phyloP scores from a whole-genome alignment of 176 grass and related monocot genomes.

The Aegilops tauschii region DNA sequence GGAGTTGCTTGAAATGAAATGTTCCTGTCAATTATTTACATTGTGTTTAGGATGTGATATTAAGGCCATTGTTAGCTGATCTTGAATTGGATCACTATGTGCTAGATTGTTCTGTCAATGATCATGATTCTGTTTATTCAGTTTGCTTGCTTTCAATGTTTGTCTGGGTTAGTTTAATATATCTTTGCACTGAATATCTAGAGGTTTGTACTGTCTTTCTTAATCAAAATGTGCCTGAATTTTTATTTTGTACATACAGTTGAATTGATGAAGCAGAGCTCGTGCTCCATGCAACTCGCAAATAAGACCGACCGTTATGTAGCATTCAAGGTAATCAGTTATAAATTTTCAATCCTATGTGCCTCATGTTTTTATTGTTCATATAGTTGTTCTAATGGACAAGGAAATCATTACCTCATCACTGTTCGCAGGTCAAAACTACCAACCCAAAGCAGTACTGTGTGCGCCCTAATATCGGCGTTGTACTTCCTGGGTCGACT shows the following conservation, averaged over 20 bases:
- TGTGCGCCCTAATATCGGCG: conserved; percentile 86
- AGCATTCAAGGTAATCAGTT: conserved; percentile 80
- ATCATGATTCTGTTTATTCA: neutral
- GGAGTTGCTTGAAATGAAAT: conserved; percentile 14
- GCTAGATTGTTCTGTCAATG: neutral
- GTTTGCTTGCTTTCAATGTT: neutral
- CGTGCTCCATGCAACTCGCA: conserved; percentile 88
- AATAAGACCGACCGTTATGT: conserved; percentile 95
- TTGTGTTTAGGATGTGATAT: neutral
- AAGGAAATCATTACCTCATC: conserved; percentile 1
- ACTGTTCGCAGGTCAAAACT: conserved; percentile 77
- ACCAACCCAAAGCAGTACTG: conserved; percentile 98
- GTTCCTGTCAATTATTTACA: neutral
- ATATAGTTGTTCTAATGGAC: neutral
- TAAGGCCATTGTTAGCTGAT: neutral
- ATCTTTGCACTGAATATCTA: neutral
- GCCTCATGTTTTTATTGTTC: neutral
- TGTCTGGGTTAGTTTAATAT: neutral
- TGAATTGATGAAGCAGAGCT: conserved; percentile 92
- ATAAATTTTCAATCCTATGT: neutral
- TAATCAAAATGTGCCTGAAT: conserved; percentile 7
- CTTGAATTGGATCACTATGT: neutral
- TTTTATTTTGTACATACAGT: conserved; percentile 41
- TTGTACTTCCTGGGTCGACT: conserved; percentile 69
- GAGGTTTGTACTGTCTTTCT: neutral